Conservation (phyloP, 768 basidiomycete genomes). For the Trichaptum fuscoviolaceum region DNA sequence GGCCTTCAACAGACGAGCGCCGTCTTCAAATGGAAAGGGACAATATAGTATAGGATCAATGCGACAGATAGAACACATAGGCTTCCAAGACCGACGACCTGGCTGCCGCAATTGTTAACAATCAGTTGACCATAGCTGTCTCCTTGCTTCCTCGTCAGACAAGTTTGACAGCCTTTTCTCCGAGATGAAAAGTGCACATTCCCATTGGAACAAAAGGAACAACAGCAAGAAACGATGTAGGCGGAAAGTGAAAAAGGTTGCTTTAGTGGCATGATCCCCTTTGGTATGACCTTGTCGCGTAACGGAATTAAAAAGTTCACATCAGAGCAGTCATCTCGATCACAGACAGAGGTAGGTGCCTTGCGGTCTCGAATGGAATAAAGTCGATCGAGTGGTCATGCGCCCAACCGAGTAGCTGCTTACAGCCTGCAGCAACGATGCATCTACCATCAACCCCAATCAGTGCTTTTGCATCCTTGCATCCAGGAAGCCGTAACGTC, state of each 20-base stretch:
- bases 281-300: background rate
- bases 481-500: background rate
- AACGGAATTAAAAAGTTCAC: too few species aligned
- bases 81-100: background rate
- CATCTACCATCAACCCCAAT: background rate
- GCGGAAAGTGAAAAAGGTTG: too few species aligned
- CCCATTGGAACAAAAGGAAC: background rate
- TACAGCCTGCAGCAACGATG: background rate
- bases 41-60: background rate
- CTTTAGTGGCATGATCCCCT: background rate
- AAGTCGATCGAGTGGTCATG: background rate
- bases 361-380: background rate
- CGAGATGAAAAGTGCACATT: background rate
- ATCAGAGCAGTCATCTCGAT: background rate
- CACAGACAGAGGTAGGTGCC: background rate
- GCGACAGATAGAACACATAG: background rate
- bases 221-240: too few species aligned
- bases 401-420: background rate
- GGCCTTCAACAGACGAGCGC: background rate
- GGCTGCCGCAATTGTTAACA: background rate
- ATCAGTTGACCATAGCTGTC: background rate
- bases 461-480: background rate
- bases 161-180: background rate
- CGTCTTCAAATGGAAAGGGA: background rate
- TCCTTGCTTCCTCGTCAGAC: background rate